Base-by-base conservation (phyloP, 345 rosid species). In the Triadica sebifera region DNA sequence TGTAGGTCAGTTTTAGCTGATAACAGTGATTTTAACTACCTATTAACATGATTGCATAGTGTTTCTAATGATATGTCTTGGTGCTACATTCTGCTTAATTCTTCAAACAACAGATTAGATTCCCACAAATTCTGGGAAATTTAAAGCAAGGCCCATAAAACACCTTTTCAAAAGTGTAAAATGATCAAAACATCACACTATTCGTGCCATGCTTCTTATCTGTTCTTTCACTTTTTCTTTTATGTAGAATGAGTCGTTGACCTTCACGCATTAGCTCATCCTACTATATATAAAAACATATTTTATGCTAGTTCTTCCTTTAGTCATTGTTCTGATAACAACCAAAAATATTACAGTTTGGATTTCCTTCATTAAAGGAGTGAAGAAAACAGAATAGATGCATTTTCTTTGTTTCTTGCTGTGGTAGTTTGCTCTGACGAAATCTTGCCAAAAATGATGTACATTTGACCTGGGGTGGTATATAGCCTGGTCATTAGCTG, bases 1-100 rank as follows among this genome's bases (percentile, higher is more conserved):
- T 67, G 94, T 93, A 0, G 99, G 99, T 95, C 81, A 76, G 75
- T 84, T 79, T 16, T 8, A 47, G 58, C 58, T 80, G 17, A 52
- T 71, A 38, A 46, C 52, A 15, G 0, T 59, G 22, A 37, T 15
- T 71, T 43, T 52, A 45, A 38, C 24, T 39, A 46, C 11, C 24
- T 47, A 3, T 72, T 9, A 25, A 38, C 39, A 60, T 46, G 59
- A 47, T 61, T 19, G 3, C 49, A 29, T 45, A 46, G 13, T n/a
- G 37, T 47, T 50, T 50, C 0, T n/a, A 46, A 22, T 65, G 20
- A 46, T 66, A 20, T 22, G 55, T n/a, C 8, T 47, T 46, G 34
- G 13, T 65, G 4, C 58, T 13, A 12, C 41, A 70, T 59, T 76
- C 38, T 56, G 66, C 41, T 70, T 16, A 10, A 38, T 20, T 64